These are phyloP conservation scores for Nakaseomyces delphensis DNA, from an alignment of 1,139 yeast genomes.

Conservation along the genomic window DNA sequence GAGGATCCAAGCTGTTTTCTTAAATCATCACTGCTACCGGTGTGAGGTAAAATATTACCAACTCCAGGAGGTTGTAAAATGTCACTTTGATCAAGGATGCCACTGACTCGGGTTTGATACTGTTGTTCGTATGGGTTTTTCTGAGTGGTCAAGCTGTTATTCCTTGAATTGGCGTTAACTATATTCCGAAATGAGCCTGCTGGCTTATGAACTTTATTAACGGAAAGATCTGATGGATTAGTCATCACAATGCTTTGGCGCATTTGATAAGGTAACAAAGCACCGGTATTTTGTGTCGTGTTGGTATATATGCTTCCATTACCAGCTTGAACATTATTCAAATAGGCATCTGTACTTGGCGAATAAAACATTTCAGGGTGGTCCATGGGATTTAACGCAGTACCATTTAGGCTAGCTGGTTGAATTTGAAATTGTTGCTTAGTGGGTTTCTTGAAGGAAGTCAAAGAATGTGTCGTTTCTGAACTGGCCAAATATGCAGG, in stretches of 20 bases:
- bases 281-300: conserved; percentile 6
- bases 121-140: conserved; percentile 8
- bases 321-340: conserved; percentile 2
- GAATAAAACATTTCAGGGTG: conserved; percentile 24
- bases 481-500: conserved; percentile 21
- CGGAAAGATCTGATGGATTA: conserved; percentile 56
- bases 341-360: not conserved
- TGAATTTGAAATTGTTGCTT: conserved; percentile 14
- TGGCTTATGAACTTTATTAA: conserved; percentile 51
- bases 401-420: conserved; percentile 16
- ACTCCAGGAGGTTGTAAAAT: conserved; percentile 20
- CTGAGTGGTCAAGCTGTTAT: conserved; percentile 4
- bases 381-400: conserved; percentile 24
- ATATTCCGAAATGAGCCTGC: conserved; percentile 44
- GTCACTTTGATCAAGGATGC: conserved; percentile 22
- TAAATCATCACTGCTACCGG: conserved; percentile 31
- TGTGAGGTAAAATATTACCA: conserved; percentile 27
- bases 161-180: conserved; percentile 3
- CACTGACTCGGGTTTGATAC: conserved; percentile 20
- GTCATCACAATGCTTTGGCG: conserved; percentile 67
- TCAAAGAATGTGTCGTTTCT: conserved; percentile 21
- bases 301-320: conserved; percentile 5
- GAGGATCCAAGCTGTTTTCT: conserved; percentile 33
- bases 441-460: conserved; percentile 19
- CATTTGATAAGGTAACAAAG: conserved; percentile 35